Evolutionary conservation across 305 asterid genomes (phyloP).

Genomic region (Euphrasia arctica): DNA sequence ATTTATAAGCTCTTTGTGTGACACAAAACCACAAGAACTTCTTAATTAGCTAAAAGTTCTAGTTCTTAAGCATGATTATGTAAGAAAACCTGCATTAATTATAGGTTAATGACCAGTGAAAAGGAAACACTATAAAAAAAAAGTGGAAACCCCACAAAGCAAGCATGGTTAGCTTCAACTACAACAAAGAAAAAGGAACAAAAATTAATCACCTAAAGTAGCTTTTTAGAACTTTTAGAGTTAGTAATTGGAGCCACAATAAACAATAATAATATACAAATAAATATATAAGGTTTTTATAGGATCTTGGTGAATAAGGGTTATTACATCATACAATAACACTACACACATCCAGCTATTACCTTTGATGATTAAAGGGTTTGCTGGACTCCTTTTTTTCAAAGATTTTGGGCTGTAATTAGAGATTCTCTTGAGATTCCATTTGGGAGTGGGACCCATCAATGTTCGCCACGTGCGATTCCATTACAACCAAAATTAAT

Average conservation of each 20-base stretch:
- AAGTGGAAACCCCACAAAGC: constrained; percentile 31
- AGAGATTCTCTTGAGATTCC: constrained; percentile 43
- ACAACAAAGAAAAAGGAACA: constrained; percentile 23
- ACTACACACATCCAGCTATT: constrained; percentile 18
- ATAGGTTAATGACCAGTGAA: too few relatives aligned
- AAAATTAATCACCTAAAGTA: constrained; percentile 29
- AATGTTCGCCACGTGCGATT: constrained; percentile 37
- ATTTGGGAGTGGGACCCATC: constrained; percentile 27
- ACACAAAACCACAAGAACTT: too few relatives aligned
- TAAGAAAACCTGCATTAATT: too few relatives aligned
- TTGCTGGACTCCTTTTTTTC: constrained; percentile 9
- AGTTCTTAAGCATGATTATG: too few relatives aligned
- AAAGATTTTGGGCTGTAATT: constrained; percentile 29
- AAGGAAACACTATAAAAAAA: background rate
- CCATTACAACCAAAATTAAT: constrained; percentile 28
- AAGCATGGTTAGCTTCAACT: constrained; percentile 35
- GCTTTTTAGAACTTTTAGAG: constrained; percentile 32
- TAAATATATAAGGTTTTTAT: background rate
- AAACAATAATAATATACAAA: constrained; percentile 16
- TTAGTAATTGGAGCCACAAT: constrained; percentile 28
- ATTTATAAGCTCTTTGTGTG: too few relatives aligned
- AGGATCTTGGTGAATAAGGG: constrained; percentile 4
- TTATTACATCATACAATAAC: background rate
- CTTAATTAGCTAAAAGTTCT: too few relatives aligned
- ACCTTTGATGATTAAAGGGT: constrained; percentile 28